Base-by-base conservation (phyloP, 805 yeast genomes). In the Wickerhamomyces chaumierensis region DNA sequence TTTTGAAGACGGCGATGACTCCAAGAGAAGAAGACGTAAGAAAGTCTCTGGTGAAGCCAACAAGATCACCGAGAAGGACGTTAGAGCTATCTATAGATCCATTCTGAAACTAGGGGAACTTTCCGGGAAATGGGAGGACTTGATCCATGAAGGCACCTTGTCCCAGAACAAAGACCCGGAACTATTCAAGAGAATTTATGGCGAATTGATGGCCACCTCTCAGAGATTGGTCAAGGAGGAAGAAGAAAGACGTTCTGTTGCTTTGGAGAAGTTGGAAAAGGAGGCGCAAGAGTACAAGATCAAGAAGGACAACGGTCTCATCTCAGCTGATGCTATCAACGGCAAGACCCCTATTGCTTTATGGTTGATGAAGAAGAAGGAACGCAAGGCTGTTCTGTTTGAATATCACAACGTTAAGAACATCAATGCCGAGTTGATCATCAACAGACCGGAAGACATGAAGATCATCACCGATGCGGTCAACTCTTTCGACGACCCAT, bases 141-240 rank as follows among this genome's bases (percentile, higher is more conserved):
- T 92, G 37, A 83, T 86, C 42, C 85, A 81, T 39, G 97, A 92
- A 52, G 96, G 96, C 18, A 78, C 88, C 20, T 65, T 92, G 37
- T 78, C 95, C 6, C 81, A 81, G 51, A 81, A 84, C 51, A 83
- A 88, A 53, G 80, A 84, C 44, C 83, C 92, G 1, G 88, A 80
- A 13, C 66, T 79, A 34, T 73, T 88, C 55, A 78, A 81, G 52
- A 76, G 74, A 49, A 76, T 85, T 1, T 86, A 82, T 57, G 64
- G 73, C n/a, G 95, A 85, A 42, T 63, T 92, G 51, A 64, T 76
- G 37, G 69, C 66, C 15, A 69, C 63, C 2, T 78, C 96, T 14
- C 69, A 71, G 49, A 73, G 71, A 25, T 66, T 75, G 42, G 75
- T 81, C 12, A 67, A 69, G 18, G 72, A 66, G 31, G 94, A 81